These are phyloP conservation scores for Fonsecaea erecta DNA, from an alignment of 2,329 filamentous ascomycete genomes.

Conservation along the genomic window DNA sequence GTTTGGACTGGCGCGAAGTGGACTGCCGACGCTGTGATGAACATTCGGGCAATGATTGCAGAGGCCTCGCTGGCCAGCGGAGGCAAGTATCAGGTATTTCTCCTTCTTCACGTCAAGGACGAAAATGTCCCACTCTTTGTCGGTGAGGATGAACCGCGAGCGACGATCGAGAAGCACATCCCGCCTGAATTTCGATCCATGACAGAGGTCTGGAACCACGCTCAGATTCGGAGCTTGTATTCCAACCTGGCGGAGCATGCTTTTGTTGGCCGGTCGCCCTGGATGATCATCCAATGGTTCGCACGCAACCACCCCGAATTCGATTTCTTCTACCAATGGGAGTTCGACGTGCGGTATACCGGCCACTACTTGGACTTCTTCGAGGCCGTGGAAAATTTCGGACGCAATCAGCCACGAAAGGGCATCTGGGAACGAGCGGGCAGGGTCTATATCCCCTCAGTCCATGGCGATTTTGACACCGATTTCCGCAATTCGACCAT, in stretches of 20 bases:
- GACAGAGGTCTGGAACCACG: slow-evolving; percentile 70
- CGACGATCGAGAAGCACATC: slow-evolving; percentile 64
- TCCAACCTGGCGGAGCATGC: slow-evolving; percentile 39
- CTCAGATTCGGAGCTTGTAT: slow-evolving; percentile 38
- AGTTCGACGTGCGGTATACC: slow-evolving; percentile 78
- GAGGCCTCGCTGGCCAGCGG: slow-evolving; percentile 81
- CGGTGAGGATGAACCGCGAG: slow-evolving; percentile 63
- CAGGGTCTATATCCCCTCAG: slow-evolving; percentile 59
- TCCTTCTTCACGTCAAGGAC: slow-evolving; percentile 84
- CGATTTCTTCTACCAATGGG: slow-evolving; percentile 86
- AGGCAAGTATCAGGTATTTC: slow-evolving; percentile 79
- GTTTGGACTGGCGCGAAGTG: slow-evolving; percentile 82
- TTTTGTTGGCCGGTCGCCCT: slow-evolving; percentile 54
- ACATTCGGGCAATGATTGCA: slow-evolving; percentile 80
- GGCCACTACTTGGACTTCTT: slow-evolving; percentile 83
- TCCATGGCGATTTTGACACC: slow-evolving; percentile 55
- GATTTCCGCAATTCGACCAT: slow-evolving; percentile 34
- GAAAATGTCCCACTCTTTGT: slow-evolving; percentile 73
- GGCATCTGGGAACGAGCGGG: slow-evolving; percentile 64
- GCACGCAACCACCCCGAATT: slow-evolving; percentile 76
- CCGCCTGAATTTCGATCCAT: slow-evolving; percentile 73
- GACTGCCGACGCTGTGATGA: slow-evolving; percentile 78
- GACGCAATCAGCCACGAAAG: slow-evolving; percentile 60
- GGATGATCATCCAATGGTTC: slow-evolving; percentile 76
- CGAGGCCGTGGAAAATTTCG: slow-evolving; percentile 63